Percentiles rank a stretch among this genome's conserved stretches.
Conservation (phyloP, 169 alveolate genomes). For the Plasmodium reichenowi region DNA sequence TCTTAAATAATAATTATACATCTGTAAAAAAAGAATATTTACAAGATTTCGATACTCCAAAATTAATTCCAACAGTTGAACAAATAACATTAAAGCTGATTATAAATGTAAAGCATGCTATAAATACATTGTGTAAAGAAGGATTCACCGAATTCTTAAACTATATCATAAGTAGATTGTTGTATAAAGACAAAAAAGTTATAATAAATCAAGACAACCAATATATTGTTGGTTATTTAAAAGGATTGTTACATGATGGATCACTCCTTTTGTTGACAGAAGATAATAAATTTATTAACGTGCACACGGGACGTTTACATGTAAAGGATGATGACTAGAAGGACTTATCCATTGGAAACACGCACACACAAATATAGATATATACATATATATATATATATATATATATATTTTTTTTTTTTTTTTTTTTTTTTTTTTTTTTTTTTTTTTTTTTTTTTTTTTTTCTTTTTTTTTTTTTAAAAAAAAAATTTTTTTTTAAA, state of each 20-base stretch:
- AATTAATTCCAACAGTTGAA: slow-evolving; percentile 29
- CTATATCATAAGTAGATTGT: slow-evolving; percentile 27
- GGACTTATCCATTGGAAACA: neutral
- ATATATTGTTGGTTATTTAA: slow-evolving; percentile 24
- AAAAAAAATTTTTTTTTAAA: no score
- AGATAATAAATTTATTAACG: slow-evolving; percentile 12
- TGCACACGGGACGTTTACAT: slow-evolving; percentile 39
- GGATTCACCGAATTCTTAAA: slow-evolving; percentile 38
- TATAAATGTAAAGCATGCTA: neutral
- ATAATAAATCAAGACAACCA: slow-evolving; percentile 22
- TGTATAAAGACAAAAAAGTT: slow-evolving; percentile 40
- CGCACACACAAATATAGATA: neutral
- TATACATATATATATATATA: neutral
- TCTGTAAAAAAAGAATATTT: slow-evolving; percentile 32
- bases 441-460: no score
- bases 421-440: no score
- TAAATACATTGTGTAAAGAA: slow-evolving; percentile 3
- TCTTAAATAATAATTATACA: slow-evolving; percentile 38
- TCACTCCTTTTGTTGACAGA: slow-evolving; percentile 25
- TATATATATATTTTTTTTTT: neutral
- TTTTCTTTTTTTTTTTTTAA: no score
- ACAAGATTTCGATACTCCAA: neutral
- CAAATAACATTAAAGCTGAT: slow-evolving; percentile 31
- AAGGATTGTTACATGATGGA: slow-evolving; percentile 53
- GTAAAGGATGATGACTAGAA: neutral